Percentiles rank a stretch among this genome's conserved stretches.
These are phyloP conservation scores for Arthrobotrys musiformis DNA, from an alignment of 2,329 filamentous ascomycete species.

Conservation along the genomic window DNA sequence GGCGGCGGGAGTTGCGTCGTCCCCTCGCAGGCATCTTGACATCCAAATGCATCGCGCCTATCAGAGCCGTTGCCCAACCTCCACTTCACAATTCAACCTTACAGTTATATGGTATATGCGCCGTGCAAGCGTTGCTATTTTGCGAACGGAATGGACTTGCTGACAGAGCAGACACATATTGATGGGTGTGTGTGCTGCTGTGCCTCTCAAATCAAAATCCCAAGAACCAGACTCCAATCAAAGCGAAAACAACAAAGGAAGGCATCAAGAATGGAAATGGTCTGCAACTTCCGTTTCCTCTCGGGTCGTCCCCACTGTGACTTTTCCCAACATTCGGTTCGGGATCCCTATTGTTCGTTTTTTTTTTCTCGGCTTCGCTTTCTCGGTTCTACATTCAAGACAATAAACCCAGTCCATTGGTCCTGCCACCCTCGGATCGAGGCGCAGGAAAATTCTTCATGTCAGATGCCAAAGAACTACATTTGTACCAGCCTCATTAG, in stretches of 20 bases:
- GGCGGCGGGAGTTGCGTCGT: slow-evolving; percentile 34
- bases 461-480: slow-evolving; percentile 34
- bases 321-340: slow-evolving; percentile 40
- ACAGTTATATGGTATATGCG: slow-evolving; percentile 12
- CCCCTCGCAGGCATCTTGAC: not conserved
- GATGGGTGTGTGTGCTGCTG: not conserved
- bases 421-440: slow-evolving; percentile 53
- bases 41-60: slow-evolving; percentile 30
- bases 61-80: slow-evolving; percentile 26
- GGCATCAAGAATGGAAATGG: slow-evolving; percentile 26
- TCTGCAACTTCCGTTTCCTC: slow-evolving; percentile 39
- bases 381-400: slow-evolving; percentile 42
- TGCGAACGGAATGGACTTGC: not conserved
- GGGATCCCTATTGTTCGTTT: slow-evolving; percentile 38
- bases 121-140: not conserved
- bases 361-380: slow-evolving; percentile 12
- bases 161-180: slow-evolving; percentile 4
- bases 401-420: slow-evolving; percentile 35
- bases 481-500: slow-evolving; percentile 30
- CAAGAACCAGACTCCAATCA: slow-evolving; percentile 39
- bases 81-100: not conserved
- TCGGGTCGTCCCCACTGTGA: slow-evolving; percentile 30
- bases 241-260: slow-evolving; percentile 32
- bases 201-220: slow-evolving; percentile 18
- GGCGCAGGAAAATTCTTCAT: slow-evolving; percentile 36